These are phyloP conservation scores for Magnolia officinalis DNA, from an alignment of 164 flowering plant genomes.

Conservation along the genomic window DNA sequence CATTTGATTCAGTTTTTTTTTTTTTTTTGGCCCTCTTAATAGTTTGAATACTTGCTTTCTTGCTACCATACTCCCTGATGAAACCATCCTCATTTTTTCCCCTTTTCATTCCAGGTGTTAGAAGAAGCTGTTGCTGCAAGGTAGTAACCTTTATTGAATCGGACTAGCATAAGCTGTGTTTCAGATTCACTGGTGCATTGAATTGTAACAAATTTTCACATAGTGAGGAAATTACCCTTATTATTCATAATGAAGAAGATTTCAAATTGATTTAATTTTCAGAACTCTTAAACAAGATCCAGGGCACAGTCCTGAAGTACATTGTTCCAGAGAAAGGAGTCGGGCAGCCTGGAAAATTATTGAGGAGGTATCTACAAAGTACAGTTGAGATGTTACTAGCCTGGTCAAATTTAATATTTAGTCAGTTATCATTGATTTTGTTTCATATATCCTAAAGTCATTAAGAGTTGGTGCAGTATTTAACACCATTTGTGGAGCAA, in stretches of 20 bases:
- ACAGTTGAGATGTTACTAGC: background rate
- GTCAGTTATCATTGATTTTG: background rate
- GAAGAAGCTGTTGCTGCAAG: conserved; percentile 26
- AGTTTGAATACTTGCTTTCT: background rate
- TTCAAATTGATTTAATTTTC: conserved; percentile 6
- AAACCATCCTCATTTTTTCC: too few relatives aligned
- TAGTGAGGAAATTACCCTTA: background rate
- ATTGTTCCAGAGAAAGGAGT: conserved; percentile 96
- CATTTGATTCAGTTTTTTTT: background rate
- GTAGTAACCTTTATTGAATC: conserved; percentile 14
- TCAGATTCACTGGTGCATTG: too few relatives aligned
- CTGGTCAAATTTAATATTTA: background rate
- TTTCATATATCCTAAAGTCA: background rate
- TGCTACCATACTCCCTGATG: background rate
- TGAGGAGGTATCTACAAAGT: conserved; percentile 56
- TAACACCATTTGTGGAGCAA: conserved; percentile 83
- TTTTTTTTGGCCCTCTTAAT: background rate
- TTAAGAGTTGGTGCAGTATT: conserved; percentile 48
- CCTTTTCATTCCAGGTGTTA: conserved; percentile 21
- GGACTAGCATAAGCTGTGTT: too few relatives aligned
- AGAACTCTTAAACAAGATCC: conserved; percentile 48
- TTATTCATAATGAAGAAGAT: background rate
- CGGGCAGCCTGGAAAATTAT: conserved; percentile 80
- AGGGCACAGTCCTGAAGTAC: conserved; percentile 59
- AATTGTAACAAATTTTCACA: too few relatives aligned